Conservation (phyloP, 2,329 filamentous ascomycete genomes). For the Dactylellina drechsleri region DNA sequence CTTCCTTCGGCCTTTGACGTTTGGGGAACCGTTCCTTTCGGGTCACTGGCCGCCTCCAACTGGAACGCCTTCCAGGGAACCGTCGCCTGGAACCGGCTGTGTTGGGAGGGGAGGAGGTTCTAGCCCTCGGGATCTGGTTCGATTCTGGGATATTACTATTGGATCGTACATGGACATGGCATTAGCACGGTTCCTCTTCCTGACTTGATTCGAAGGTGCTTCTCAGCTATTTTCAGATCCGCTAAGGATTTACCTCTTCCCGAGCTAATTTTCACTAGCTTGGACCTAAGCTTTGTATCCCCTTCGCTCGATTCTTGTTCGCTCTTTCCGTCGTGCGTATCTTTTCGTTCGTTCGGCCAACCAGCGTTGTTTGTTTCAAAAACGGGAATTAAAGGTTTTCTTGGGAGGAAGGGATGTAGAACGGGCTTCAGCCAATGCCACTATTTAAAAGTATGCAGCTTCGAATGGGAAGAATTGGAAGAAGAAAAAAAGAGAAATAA, state of each 20-base stretch:
- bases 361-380: slow-evolving; percentile 40
- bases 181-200: background rate
- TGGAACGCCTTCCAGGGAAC: slow-evolving; percentile 50
- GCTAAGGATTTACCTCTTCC: slow-evolving; percentile 14
- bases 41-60: slow-evolving; percentile 36
- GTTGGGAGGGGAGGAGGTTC: slow-evolving; percentile 35
- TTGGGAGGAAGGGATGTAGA: background rate
- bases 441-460: background rate
- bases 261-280: slow-evolving; percentile 28
- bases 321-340: background rate
- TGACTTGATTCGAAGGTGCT: slow-evolving; percentile 31
- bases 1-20: slow-evolving; percentile 25
- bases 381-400: slow-evolving; percentile 9
- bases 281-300: background rate
- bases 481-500: background rate
- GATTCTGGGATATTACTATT: slow-evolving; percentile 24
- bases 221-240: slow-evolving; percentile 52
- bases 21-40: slow-evolving; percentile 21
- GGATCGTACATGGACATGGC: too few species aligned
- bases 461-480: background rate
- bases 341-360: slow-evolving; percentile 6
- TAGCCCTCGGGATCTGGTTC: slow-evolving; percentile 40
- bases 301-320: slow-evolving; percentile 5
- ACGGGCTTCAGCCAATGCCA: background rate
- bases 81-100: slow-evolving; percentile 48